These are phyloP conservation scores for Striga hermonthica DNA, from an alignment of 305 asterid species.

Conservation along the genomic window DNA sequence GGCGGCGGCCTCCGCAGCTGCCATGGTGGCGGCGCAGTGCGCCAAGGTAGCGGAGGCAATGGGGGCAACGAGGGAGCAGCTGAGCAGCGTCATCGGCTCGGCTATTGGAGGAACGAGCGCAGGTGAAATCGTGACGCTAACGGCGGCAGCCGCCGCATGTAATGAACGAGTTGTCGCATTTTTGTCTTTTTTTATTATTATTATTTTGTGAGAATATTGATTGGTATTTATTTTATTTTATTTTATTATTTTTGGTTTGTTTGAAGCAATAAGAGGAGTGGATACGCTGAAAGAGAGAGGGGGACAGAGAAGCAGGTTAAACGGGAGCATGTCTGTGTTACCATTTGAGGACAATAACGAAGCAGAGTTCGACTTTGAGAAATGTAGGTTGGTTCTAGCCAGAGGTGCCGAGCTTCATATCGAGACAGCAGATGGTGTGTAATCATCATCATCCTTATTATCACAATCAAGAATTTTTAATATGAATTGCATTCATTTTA, in stretches of 20 bases:
- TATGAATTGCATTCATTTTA: neutral
- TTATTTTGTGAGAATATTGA: neutral
- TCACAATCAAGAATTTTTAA: neutral
- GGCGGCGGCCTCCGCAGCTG: constrained; percentile 83
- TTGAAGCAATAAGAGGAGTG: constrained; percentile 82
- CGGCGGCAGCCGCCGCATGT: constrained; percentile 89
- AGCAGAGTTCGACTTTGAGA: constrained; percentile 58
- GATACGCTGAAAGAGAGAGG: constrained; percentile 74
- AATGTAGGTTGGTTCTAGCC: constrained; percentile 57
- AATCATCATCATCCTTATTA: constrained; percentile 7
- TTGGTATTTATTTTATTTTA: neutral
- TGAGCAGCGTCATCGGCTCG: constrained; percentile 61
- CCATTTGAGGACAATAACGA: constrained; percentile 61
- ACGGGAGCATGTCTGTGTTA: constrained; percentile 63
- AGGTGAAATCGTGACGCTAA: constrained; percentile 63
- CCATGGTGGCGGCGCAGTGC: constrained; percentile 88
- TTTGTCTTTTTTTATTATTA: neutral
- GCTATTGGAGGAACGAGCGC: constrained; percentile 62
- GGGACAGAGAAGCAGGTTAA: constrained; percentile 54
- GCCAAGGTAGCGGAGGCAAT: constrained; percentile 88
- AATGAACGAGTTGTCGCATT: constrained; percentile 28
- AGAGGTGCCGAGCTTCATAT: constrained; percentile 65
- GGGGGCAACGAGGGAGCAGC: constrained; percentile 88
- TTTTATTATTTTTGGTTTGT: constrained; percentile 17
- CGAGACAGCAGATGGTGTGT: constrained; percentile 68